Percentiles rank a stretch among this genome's conserved stretches.
Conservation (phyloP, 176 grass and related monocot species). For the Avena sativa region DNA sequence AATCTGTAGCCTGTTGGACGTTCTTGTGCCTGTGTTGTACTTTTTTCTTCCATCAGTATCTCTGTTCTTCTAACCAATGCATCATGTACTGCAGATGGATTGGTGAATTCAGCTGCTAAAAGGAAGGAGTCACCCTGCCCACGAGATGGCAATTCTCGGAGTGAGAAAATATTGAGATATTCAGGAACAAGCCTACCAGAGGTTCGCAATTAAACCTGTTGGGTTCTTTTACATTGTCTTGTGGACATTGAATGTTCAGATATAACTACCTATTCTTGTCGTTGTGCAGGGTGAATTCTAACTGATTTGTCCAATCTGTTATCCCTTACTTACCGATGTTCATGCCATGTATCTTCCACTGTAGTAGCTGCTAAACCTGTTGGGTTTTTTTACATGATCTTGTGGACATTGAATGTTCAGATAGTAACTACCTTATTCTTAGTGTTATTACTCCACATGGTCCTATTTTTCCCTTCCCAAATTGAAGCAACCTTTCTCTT, state of each 20-base stretch:
- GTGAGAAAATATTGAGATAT: neutral
- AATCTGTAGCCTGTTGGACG: neutral
- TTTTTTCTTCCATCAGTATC: neutral
- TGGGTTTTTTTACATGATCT: neutral
- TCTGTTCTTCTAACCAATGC: neutral
- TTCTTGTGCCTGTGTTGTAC: neutral
- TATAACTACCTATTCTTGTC: neutral
- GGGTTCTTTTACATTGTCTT: neutral
- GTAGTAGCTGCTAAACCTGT: neutral
- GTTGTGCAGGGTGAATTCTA: neutral
- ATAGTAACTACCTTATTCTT: neutral
- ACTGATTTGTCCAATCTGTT: neutral
- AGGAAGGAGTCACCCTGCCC: neutral
- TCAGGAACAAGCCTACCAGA: neutral
- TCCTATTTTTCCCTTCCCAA: neutral
- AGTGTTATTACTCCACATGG: neutral
- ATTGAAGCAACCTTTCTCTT: neutral
- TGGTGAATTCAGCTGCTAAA: neutral
- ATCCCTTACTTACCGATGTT: neutral
- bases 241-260: neutral
- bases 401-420: neutral
- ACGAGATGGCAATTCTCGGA: neutral
- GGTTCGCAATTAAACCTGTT: neutral
- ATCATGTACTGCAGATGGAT: neutral
- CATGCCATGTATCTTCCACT: neutral